Base-by-base conservation (phyloP, 495 filamentous ascomycete species). In the Penicillium crystallinum region DNA sequence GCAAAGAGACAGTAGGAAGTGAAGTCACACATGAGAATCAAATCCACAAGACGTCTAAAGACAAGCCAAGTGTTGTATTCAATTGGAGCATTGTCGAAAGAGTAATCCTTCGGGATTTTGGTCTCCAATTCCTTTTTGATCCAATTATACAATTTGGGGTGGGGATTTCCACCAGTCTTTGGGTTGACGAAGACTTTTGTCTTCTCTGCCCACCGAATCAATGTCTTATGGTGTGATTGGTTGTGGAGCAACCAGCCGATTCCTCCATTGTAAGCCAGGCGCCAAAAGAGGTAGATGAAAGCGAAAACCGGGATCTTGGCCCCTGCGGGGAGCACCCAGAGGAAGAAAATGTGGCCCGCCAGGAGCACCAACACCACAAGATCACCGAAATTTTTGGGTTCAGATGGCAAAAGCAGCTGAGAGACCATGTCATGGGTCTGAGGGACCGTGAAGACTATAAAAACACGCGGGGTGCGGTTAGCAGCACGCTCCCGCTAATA, bases 51-150 rank as follows among this genome's bases (percentile, higher is more conserved):
- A 55, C 93, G 87, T 42, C 93, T 83, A 73, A 97, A 98, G 50
- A 96, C 81, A 15, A 98, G 82, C 93, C 93, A 98, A 42, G 95
- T 95, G 72, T 98, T 98, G 78, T 96, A 98, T 79, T 98, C 93
- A 69, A 97, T 77, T 9, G 93, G 93, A 1, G 91, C 90, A 48
- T 87, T 76, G 58, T 93, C 91, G 63, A 98, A 96, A 49, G 87
- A 85, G 76, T 97, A 98, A 70, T 97, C 91, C 57, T 86, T 75
- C 5, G 88, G 89, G 51, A 98, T 95, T 73, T 97, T 96, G 56
- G 87, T 87, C 74, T 97, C 90, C 72, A 96, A 77, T 66, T 98
- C 93, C 36, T 77, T 72, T 64, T 96, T 93, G 60, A 98, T 73
- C 59, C 92, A 73, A 19, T 80, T 79, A 74, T 93, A 96, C 39